Percentiles rank a stretch among this genome's conserved stretches.
phyloP scores from a whole-genome alignment of 768 basidiomycete species.

The Sutorius australiensis region DNA sequence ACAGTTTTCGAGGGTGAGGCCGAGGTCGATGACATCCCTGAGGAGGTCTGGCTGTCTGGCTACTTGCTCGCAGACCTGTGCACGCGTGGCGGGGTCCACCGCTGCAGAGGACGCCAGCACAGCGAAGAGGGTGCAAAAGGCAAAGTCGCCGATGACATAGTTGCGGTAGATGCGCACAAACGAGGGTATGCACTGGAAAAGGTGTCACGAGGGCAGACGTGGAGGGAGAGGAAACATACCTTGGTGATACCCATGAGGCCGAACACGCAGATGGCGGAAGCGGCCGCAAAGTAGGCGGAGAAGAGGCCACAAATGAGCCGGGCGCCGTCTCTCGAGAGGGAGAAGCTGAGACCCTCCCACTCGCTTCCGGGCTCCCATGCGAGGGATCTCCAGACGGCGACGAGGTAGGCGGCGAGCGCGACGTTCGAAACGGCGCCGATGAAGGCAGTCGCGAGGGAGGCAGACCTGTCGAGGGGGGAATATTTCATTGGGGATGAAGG shows the following conservation, averaged over 20 bases:
- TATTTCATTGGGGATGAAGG: slow-evolving; percentile 1
- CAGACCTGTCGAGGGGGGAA: slow-evolving; percentile 27
- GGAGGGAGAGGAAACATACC: slow-evolving; percentile 36
- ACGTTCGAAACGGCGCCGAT: slow-evolving; percentile 41
- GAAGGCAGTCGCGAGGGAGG: slow-evolving; percentile 36
- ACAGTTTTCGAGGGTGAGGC: slow-evolving; percentile 75
- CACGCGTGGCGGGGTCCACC: slow-evolving; percentile 51
- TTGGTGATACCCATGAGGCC: slow-evolving; percentile 69
- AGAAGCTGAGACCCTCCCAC: slow-evolving; percentile 43
- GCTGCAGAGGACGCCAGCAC: slow-evolving; percentile 54
- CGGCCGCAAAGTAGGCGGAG: slow-evolving; percentile 61
- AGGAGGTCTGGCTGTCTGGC: slow-evolving; percentile 73
- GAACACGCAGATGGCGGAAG: slow-evolving; percentile 58
- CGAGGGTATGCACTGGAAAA: slow-evolving; percentile 52
- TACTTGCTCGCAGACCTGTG: slow-evolving; percentile 68
- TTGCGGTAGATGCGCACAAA: slow-evolving; percentile 79
- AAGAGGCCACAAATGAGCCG: slow-evolving; percentile 58
- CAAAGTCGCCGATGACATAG: slow-evolving; percentile 76
- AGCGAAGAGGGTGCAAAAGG: slow-evolving; percentile 60
- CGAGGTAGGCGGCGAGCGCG: slow-evolving; percentile 38
- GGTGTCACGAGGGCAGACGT: neutral
- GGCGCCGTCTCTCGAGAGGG: slow-evolving; percentile 40
- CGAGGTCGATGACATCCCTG: slow-evolving; percentile 64
- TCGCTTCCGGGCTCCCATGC: slow-evolving; percentile 47
- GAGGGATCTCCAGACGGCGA: slow-evolving; percentile 42